phyloP scores from a whole-genome alignment of 2,329 filamentous ascomycete genomes.

The Ophiocordyceps robertsii region DNA sequence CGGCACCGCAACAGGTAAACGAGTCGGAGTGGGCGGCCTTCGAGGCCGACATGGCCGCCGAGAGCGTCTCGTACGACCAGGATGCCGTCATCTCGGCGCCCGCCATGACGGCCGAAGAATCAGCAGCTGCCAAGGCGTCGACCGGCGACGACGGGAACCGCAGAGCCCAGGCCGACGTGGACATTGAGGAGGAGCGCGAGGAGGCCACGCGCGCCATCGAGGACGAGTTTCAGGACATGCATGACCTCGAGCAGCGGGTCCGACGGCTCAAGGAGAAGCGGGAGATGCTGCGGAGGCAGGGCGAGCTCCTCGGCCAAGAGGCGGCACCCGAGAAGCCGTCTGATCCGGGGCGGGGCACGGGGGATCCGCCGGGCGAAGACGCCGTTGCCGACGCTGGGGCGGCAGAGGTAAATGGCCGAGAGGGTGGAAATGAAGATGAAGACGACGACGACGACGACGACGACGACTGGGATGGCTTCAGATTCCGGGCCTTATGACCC shows the following conservation, averaged over 20 bases:
- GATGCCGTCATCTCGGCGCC: conserved; percentile 56
- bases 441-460: conserved; percentile 33
- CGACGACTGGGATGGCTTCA: conserved; percentile 48
- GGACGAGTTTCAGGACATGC: conserved; percentile 74
- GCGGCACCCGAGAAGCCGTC: conserved; percentile 8
- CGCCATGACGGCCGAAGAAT: conserved; percentile 50
- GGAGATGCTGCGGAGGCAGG: conserved; percentile 40
- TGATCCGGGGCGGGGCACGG: neutral
- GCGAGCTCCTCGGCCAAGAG: conserved; percentile 15
- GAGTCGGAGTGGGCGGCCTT: conserved; percentile 82
- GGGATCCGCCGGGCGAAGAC: neutral
- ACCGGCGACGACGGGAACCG: conserved; percentile 37
- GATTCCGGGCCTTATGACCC: conserved; percentile 22
- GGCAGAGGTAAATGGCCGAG: conserved; percentile 14
- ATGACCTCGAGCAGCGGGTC: conserved; percentile 61
- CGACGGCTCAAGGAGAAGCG: conserved; percentile 54
- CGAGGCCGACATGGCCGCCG: conserved; percentile 61
- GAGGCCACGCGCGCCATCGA: conserved; percentile 62
- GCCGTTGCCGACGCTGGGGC: conserved; percentile 1
- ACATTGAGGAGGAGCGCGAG: conserved; percentile 56
- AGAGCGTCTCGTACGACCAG: conserved; percentile 20
- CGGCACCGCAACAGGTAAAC: conserved; percentile 30
- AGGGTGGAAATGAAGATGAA: conserved; percentile 26
- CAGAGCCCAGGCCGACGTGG: conserved; percentile 39
- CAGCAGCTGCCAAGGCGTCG: conserved; percentile 39